phyloP scores from a whole-genome alignment of 495 filamentous ascomycete genomes.

The Pyrenula aspistea region DNA sequence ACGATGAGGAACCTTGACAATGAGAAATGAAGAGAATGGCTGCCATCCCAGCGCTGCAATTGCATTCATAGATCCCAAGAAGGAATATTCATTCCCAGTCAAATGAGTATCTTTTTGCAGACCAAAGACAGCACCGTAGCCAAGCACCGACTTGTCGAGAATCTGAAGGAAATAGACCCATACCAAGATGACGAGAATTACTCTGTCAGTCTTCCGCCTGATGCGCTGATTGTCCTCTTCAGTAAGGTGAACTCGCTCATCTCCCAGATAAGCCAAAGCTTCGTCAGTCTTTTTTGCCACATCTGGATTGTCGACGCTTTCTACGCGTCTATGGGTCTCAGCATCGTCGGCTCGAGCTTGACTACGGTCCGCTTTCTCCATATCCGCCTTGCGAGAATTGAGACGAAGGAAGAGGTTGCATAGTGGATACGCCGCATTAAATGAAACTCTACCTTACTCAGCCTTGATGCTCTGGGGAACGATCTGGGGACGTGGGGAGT shows the following conservation, averaged over 20 bases:
- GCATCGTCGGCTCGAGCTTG: neutral
- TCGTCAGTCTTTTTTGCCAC: neutral
- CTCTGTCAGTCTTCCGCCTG: conserved; percentile 45
- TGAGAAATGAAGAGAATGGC: conserved; percentile 50
- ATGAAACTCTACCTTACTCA: too few species aligned
- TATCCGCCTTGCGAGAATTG: too few species aligned
- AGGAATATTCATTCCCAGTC: conserved; percentile 45
- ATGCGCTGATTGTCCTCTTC: conserved; percentile 43
- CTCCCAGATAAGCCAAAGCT: neutral
- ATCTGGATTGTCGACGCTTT: neutral
- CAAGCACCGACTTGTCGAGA: conserved; percentile 52
- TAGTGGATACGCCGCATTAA: too few species aligned
- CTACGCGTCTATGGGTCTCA: neutral
- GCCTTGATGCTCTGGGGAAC: too few species aligned
- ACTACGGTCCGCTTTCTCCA: neutral
- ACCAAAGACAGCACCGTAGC: conserved; percentile 53
- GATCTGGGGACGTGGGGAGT: too few species aligned
- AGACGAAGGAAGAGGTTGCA: too few species aligned
- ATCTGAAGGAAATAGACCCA: conserved; percentile 60
- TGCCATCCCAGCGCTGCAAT: conserved; percentile 57
- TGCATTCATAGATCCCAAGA: conserved; percentile 48
- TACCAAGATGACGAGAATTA: conserved; percentile 43
- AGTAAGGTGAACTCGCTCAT: conserved; percentile 27
- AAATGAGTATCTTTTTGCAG: conserved; percentile 40
- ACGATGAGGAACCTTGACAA: conserved; percentile 54